Evolutionary conservation across 148 eudicot species (phyloP).

Genomic region (Spergularia marina): DNA sequence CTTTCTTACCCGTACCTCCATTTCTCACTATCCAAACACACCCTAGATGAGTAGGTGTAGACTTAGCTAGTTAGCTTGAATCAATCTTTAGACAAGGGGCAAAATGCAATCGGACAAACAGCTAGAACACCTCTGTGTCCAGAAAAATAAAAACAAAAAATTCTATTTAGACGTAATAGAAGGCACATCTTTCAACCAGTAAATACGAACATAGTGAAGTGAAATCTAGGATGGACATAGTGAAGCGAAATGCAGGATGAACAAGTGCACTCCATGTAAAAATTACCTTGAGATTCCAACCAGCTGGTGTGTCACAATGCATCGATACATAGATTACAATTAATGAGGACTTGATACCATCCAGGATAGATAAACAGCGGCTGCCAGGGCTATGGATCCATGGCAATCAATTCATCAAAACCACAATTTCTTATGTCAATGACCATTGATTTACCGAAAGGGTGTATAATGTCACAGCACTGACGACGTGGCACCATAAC

Average conservation of each 20-base stretch:
- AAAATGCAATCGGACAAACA: neutral
- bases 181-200: neutral
- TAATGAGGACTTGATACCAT: constrained; percentile 10
- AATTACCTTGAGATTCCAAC: constrained; percentile 21
- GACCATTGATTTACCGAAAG: constrained; percentile 41
- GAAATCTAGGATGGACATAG: neutral
- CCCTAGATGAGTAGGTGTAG: too few species aligned
- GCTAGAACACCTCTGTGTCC: neutral
- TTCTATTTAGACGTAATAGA: neutral
- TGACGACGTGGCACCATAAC: constrained; percentile 60
- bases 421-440: constrained; percentile 57
- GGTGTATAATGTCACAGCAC: constrained; percentile 63
- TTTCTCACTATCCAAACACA: too few species aligned
- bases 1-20: too few species aligned
- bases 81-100: too few species aligned
- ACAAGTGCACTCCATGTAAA: neutral
- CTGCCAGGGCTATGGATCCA: constrained; percentile 31
- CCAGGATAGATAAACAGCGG: neutral
- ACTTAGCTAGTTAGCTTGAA: too few species aligned
- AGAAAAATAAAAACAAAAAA: neutral
- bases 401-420: constrained; percentile 58
- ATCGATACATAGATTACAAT: constrained; percentile 9
- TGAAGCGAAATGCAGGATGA: constrained; percentile 1
- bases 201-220: neutral
- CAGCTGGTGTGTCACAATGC: constrained; percentile 12